Conservation (phyloP, 192 early-diverging fungal genomes). For the Mortierella hygrophila region DNA sequence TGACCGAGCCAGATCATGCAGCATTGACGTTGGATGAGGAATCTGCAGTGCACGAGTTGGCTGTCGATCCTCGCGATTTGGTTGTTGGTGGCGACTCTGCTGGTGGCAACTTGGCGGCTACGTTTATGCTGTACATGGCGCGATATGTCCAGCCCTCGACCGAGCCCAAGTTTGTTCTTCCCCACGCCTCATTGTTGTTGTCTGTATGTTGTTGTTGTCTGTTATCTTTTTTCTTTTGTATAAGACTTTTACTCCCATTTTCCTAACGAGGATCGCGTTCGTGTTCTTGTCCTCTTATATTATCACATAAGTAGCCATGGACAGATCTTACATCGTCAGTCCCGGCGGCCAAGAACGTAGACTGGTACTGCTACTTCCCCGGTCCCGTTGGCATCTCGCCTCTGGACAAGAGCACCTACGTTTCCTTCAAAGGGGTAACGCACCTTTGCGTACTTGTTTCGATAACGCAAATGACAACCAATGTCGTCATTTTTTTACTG, state of each 20-base stretch:
- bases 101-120: slow-evolving; percentile 68
- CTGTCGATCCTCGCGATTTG: slow-evolving; percentile 65
- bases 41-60: slow-evolving; percentile 17
- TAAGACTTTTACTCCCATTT: neutral
- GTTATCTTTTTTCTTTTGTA: neutral
- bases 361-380: slow-evolving; percentile 32
- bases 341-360: slow-evolving; percentile 11
- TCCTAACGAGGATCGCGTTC: neutral
- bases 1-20: slow-evolving; percentile 63
- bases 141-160: slow-evolving; percentile 24
- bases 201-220: slow-evolving; percentile 12
- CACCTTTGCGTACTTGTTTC: neutral
- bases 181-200: slow-evolving; percentile 15
- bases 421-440: slow-evolving; percentile 6
- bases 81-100: slow-evolving; percentile 76
- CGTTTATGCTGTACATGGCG: slow-evolving; percentile 36
- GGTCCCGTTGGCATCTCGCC: slow-evolving; percentile 13
- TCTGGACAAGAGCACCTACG: slow-evolving; percentile 10
- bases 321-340: slow-evolving; percentile 17
- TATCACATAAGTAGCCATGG: slow-evolving; percentile 6
- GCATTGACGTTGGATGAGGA: slow-evolving; percentile 50
- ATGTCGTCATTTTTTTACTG: neutral
- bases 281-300: neutral
- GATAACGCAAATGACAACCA: neutral
- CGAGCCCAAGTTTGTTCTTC: slow-evolving; percentile 11